A percentile compares a stretch with the other conserved stretches of the same genome.
phyloP scores from a whole-genome alignment of 768 basidiomycete species.

The Amanita rubescens region DNA sequence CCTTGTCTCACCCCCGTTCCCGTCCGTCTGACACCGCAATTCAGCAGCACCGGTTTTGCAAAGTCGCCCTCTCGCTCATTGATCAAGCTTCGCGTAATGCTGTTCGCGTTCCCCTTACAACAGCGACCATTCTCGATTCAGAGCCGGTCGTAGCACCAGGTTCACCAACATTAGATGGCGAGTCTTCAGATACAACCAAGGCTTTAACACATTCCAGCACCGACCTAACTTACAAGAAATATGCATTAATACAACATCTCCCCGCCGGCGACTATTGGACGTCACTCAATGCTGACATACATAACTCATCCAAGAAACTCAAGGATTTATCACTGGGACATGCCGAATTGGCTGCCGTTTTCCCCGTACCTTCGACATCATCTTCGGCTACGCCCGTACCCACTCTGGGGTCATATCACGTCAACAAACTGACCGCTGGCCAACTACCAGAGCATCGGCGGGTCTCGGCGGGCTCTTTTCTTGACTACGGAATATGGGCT shows the following conservation, averaged over 20 bases:
- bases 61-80: slow-evolving; percentile 63
- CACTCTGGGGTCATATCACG: slow-evolving; percentile 53
- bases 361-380: slow-evolving; percentile 51
- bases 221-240: slow-evolving; percentile 31
- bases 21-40: slow-evolving; percentile 52
- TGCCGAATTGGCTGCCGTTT: slow-evolving; percentile 69
- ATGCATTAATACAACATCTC: slow-evolving; percentile 74
- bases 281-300: slow-evolving; percentile 47
- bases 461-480: slow-evolving; percentile 57
- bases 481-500: slow-evolving; percentile 72
- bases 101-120: slow-evolving; percentile 36
- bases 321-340: slow-evolving; percentile 53
- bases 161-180: slow-evolving; percentile 10
- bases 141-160: slow-evolving; percentile 8
- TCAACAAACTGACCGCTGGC: slow-evolving; percentile 30
- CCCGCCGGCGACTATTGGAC: slow-evolving; percentile 77
- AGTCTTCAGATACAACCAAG: slow-evolving; percentile 10
- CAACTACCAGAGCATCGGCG: slow-evolving; percentile 43
- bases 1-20: slow-evolving; percentile 53
- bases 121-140: slow-evolving; percentile 33
- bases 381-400: slow-evolving; percentile 25
- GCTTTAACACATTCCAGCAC: slow-evolving; percentile 6
- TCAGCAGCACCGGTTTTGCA: slow-evolving; percentile 69
- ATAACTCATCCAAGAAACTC: slow-evolving; percentile 31
- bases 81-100: slow-evolving; percentile 56